phyloP scores from a whole-genome alignment of 2,329 filamentous ascomycete species.

The Alternaria postmessia region DNA sequence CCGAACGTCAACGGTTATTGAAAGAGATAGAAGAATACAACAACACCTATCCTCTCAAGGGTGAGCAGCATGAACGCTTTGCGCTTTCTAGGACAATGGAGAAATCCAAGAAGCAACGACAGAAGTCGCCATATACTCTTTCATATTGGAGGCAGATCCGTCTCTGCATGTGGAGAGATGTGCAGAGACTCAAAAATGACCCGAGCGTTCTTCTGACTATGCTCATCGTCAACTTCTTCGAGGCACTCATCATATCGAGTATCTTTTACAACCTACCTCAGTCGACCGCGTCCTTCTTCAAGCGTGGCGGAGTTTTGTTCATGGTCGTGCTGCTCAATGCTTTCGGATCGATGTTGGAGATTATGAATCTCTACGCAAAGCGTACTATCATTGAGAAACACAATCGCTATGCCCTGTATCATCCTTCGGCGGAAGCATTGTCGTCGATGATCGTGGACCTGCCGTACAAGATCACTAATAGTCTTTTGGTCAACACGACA shows the following conservation, averaged over 20 bases:
- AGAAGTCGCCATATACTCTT: constrained; percentile 62
- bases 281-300: constrained; percentile 61
- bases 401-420: constrained; percentile 81
- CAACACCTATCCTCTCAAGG: constrained; percentile 56
- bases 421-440: constrained; percentile 81
- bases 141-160: constrained; percentile 41
- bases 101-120: constrained; percentile 58
- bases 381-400: constrained; percentile 88
- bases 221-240: constrained; percentile 72
- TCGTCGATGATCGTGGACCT: constrained; percentile 53
- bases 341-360: constrained; percentile 64
- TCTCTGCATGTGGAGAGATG: constrained; percentile 10
- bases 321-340: constrained; percentile 86
- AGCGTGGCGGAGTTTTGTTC: constrained; percentile 72
- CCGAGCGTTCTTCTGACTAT: constrained; percentile 67
- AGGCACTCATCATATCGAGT: constrained; percentile 77
- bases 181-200: constrained; percentile 26
- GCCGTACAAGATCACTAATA: constrained; percentile 55
- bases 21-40: constrained; percentile 54
- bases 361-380: constrained; percentile 79
- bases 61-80: constrained; percentile 50
- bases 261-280: constrained; percentile 75
- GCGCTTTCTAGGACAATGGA: constrained; percentile 53
- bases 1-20: constrained; percentile 49
- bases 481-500: constrained; percentile 50